A percentile compares a stretch with the other conserved stretches of the same genome.
phyloP scores from a whole-genome alignment of 768 basidiomycete species.

The Podaxis sp. region DNA sequence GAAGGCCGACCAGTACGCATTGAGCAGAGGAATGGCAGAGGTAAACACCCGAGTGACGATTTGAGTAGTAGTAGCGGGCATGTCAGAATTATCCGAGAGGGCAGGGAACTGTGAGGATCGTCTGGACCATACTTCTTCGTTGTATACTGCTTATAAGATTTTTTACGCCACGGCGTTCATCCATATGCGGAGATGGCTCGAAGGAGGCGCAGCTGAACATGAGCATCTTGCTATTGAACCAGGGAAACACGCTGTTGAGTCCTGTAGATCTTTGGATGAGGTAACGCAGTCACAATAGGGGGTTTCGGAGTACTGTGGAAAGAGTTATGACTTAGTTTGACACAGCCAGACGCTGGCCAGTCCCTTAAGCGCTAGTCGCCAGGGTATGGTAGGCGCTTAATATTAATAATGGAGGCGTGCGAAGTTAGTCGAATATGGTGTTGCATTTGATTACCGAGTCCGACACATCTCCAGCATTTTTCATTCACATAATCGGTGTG shows the following conservation, averaged over 20 bases:
- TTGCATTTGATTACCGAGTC: not conserved
- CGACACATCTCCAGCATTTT: not conserved
- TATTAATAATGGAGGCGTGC: not conserved
- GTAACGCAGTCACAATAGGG: not conserved
- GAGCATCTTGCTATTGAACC: not conserved
- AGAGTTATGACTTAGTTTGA: not conserved
- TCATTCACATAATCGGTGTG: not conserved
- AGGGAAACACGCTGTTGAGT: not conserved
- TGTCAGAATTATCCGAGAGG: not conserved
- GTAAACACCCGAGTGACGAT: not conserved
- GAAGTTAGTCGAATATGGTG: not conserved
- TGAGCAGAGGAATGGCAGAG: slow-evolving; percentile 1
- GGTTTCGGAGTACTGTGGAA: not conserved
- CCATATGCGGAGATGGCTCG: not conserved
- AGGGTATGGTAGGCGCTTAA: not conserved
- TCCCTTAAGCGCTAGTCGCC: not conserved
- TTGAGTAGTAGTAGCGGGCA: not conserved
- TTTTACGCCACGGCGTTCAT: not conserved
- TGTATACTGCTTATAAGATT: not conserved
- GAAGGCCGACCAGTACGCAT: not conserved
- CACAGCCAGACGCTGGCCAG: not conserved
- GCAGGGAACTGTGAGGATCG: no score
- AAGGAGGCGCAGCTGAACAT: not conserved
- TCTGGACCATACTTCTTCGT: no score
- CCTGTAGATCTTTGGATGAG: not conserved